Conservation (phyloP, 495 filamentous ascomycete species). For the Penicillium goetzii region DNA sequence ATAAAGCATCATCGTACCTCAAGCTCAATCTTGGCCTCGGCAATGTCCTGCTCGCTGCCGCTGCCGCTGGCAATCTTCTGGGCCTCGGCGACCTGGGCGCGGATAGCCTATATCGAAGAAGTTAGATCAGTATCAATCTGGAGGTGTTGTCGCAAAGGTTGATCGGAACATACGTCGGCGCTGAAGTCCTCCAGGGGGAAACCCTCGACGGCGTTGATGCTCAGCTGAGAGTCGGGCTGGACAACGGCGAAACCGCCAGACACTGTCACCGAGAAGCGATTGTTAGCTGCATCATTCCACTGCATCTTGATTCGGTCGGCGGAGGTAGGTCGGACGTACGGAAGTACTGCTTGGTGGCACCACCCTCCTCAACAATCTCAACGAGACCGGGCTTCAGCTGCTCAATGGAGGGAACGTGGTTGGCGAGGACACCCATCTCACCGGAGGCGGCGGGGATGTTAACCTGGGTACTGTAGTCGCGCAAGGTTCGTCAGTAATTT, state of each 20-base stretch:
- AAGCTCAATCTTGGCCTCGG: slow-evolving; percentile 97
- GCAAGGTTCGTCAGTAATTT: slow-evolving; percentile 41
- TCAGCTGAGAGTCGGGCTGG: slow-evolving; percentile 90
- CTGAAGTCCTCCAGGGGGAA: slow-evolving; percentile 95
- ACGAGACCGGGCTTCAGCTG: slow-evolving; percentile 96
- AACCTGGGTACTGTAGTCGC: slow-evolving; percentile 80
- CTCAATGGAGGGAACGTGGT: slow-evolving; percentile 98
- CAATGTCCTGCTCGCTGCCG: slow-evolving; percentile 96
- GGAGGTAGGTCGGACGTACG: slow-evolving; percentile 64
- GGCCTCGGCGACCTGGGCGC: slow-evolving; percentile 77
- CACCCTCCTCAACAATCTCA: slow-evolving; percentile 91
- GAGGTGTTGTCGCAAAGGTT: slow-evolving; percentile 10
- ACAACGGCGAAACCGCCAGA: slow-evolving; percentile 97
- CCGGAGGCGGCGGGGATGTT: slow-evolving; percentile 98
- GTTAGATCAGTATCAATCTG: slow-evolving; percentile 17
- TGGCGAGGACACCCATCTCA: slow-evolving; percentile 98
- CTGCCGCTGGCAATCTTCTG: slow-evolving; percentile 90
- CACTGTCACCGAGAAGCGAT: slow-evolving; percentile 55
- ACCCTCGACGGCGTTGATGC: slow-evolving; percentile 97
- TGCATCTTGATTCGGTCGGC: slow-evolving; percentile 7
- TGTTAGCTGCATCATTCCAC: slow-evolving; percentile 27
- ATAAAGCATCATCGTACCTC: slow-evolving; percentile 64
- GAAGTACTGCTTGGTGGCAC: slow-evolving; percentile 97
- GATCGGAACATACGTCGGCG: slow-evolving; percentile 61
- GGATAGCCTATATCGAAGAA: slow-evolving; percentile 38